These are phyloP conservation scores for Chaetomiaceae sp. DNA, from an alignment of 2,329 filamentous ascomycete genomes.

Conservation along the genomic window DNA sequence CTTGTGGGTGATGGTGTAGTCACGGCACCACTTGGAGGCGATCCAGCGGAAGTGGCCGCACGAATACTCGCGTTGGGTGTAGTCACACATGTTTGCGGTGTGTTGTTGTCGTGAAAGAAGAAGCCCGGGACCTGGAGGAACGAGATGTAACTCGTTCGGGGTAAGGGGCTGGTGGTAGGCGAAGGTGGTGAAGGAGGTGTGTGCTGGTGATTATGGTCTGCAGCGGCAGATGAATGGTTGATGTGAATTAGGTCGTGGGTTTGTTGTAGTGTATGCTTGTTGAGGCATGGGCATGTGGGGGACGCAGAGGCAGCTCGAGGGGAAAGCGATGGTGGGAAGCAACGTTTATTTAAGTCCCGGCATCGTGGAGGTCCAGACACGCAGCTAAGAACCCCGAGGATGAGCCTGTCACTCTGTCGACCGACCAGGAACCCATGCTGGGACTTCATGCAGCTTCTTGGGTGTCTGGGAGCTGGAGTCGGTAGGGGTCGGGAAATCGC, in stretches of 20 bases:
- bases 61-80: conserved; percentile 40
- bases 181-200: background rate
- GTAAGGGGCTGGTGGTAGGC: background rate
- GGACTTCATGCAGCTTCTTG: conserved; percentile 20
- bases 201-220: background rate
- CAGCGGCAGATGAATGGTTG: background rate
- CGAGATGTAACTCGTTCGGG: background rate
- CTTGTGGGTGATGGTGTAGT: conserved; percentile 31
- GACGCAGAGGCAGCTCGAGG: background rate
- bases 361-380: conserved; percentile 14
- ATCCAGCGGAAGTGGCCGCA: conserved; percentile 36
- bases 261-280: conserved; percentile 2
- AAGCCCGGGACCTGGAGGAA: background rate
- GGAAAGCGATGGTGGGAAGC: conserved; percentile 18
- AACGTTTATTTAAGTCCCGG: conserved; percentile 27
- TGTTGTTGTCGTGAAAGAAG: background rate
- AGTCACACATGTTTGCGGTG: conserved; percentile 42
- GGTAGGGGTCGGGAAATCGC: conserved; percentile 22
- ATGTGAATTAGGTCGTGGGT: too few relatives aligned
- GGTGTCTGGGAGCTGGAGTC: conserved; percentile 4
- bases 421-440: conserved; percentile 21
- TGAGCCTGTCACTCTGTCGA: conserved; percentile 15
- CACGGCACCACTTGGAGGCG: conserved; percentile 33
- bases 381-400: conserved; percentile 6
- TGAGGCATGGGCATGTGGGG: conserved; percentile 5